Evolutionary conservation across 2,329 filamentous ascomycete genomes (phyloP).

Genomic region (Pseudocercospora crystallina): DNA sequence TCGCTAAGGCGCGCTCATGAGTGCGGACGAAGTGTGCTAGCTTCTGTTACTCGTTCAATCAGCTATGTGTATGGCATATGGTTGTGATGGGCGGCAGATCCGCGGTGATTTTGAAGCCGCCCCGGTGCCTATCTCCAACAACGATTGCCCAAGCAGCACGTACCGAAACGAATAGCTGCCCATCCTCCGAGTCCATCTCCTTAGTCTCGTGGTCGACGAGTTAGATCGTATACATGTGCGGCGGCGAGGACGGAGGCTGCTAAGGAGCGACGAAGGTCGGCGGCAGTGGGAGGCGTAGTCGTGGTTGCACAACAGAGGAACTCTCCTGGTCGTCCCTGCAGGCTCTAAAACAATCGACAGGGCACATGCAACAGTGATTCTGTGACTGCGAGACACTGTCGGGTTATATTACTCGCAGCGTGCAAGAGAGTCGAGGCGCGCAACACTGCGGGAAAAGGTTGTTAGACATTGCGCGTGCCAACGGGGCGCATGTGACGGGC

Average conservation of each 20-base stretch:
- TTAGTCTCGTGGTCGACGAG: constrained; percentile 10
- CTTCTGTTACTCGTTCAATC: constrained; percentile 59
- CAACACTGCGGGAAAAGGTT: too few relatives aligned
- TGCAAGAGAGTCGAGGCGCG: too few relatives aligned
- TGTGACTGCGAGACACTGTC: too few relatives aligned
- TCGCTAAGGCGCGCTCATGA: constrained; percentile 95
- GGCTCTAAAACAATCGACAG: constrained; percentile 1
- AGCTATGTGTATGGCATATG: background rate
- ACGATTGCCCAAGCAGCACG: constrained; percentile 17
- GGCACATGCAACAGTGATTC: too few relatives aligned
- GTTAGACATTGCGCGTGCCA: too few relatives aligned
- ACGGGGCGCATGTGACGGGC: too few relatives aligned
- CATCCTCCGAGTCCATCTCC: constrained; percentile 82
- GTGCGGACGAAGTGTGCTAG: constrained; percentile 94
- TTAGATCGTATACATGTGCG: constrained; percentile 21
- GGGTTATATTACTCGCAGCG: too few relatives aligned
- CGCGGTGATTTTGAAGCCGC: background rate
- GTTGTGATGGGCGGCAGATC: background rate
- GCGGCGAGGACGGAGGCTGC: constrained; percentile 11
- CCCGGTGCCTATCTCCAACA: too few relatives aligned
- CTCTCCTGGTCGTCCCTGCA: background rate
- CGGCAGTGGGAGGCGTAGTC: constrained; percentile 8
- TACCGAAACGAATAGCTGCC: constrained; percentile 85
- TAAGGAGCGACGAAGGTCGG: constrained; percentile 15
- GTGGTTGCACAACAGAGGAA: background rate